Evolutionary conservation across 495 filamentous ascomycete genomes (phyloP).

Genomic region (Tuber microsphaerosporum): DNA sequence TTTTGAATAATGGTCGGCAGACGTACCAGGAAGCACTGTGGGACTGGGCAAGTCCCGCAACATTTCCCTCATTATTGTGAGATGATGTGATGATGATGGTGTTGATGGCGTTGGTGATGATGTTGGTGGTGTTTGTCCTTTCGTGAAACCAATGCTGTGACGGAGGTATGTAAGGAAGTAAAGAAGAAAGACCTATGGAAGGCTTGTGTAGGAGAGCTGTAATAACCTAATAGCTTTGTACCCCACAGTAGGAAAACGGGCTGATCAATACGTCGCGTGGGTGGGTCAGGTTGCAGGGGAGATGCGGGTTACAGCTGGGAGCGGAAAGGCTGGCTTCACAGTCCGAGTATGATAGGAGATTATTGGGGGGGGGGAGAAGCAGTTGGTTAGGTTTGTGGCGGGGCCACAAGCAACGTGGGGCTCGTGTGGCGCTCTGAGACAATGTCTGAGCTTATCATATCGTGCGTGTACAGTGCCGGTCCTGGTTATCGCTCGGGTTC

Average conservation of each 20-base stretch:
- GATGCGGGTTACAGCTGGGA: background rate
- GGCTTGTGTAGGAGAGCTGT: background rate
- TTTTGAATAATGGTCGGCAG: background rate
- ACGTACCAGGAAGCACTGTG: constrained; percentile 27
- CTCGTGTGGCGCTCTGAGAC: background rate
- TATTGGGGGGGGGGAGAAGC: background rate
- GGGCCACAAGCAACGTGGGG: background rate
- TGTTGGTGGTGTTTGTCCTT: background rate
- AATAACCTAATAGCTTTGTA: background rate
- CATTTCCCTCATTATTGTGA: constrained; percentile 15
- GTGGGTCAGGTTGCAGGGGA: constrained; percentile 6
- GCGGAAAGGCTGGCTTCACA: background rate
- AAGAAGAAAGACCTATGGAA: background rate
- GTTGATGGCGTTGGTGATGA: constrained; percentile 3
- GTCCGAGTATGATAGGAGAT: background rate
- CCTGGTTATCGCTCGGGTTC: background rate
- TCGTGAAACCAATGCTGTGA: background rate
- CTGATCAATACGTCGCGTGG: background rate
- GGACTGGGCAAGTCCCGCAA: constrained; percentile 30
- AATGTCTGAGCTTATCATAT: background rate
- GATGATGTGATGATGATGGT: constrained; percentile 40
- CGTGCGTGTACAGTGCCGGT: too few species aligned
- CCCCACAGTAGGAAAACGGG: background rate
- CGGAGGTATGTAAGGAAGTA: background rate
- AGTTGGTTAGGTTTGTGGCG: background rate